Evolutionary conservation across 352 stramenopile genomes (phyloP), one percentile per base, ranked within the genome.

Genomic region (Pythium biforme): DNA sequence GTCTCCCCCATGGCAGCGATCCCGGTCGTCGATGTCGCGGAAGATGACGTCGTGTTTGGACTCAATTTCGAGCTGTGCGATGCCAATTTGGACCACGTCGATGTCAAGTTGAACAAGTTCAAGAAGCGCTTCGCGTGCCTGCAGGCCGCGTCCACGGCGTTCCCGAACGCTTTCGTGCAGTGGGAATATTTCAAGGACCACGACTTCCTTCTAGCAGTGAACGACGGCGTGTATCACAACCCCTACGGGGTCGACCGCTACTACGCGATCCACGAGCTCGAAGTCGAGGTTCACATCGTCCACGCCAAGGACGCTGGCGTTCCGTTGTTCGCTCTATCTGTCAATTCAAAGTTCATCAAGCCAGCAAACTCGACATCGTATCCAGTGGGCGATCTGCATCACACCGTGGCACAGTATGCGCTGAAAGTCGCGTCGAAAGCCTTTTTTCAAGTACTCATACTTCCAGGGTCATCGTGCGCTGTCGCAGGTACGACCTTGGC

Each of bases 21-120:
- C 20, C 39, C 49, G 3, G 39, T 65, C 7, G 49, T 55, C 11
- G 59, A 65, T 27, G 29, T 46, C 20, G 39, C 39, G 9, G 59
- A 54, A 25, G 59, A 65, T 19, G 50, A 65, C 50, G 50, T 65
- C 19, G 49, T 59, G 19, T 48, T 65, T 23, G 50, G 48, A 6
- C 50, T 65, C 49, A 58, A 58, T 23, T 65, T 65, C 27, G 31
- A 40, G 4, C 2, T 12, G 1, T 48, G 48, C 2, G 49, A 54
- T 39, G 27, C 59, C 19, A 43, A n/a, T 14, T 12, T 65, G 8
- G 49, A 59, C 29, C 34, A 65, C 17, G 15, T 10, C 6, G 26
- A 54, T 3, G 1, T 17, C 7, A 31, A 37, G 40, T 8, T 39
- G 9, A 23, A 9, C 22, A 31, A 47, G 4, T 17, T 15, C n/a